phyloP scores from a whole-genome alignment of 129 eudicot genomes.

The Helianthus annuus region DNA sequence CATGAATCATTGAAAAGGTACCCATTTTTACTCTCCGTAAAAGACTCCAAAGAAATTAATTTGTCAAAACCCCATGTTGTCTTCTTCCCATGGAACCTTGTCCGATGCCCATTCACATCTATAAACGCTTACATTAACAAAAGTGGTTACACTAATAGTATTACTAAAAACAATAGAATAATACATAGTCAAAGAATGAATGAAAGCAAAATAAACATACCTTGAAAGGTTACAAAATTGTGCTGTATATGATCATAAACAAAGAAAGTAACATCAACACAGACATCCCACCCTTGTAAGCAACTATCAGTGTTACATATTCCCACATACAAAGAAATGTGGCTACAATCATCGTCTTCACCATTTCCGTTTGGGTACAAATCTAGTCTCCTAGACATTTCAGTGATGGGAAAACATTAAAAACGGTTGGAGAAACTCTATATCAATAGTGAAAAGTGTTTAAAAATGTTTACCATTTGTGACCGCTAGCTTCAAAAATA shows the following conservation, averaged over 20 bases:
- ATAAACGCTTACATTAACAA: not conserved
- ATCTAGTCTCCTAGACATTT: conserved; percentile 14
- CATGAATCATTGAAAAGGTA: conserved; percentile 30
- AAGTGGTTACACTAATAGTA: not conserved
- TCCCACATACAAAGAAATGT: conserved; percentile 7
- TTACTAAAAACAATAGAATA: no score
- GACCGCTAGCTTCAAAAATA: conserved; percentile 25
- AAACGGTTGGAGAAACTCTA: not conserved
- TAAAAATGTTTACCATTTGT: conserved; percentile 13
- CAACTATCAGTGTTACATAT: conserved; percentile 7
- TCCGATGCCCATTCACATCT: conserved; percentile 20
- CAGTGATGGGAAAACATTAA: not conserved
- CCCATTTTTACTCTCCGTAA: conserved; percentile 21
- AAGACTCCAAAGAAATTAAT: conserved; percentile 17
- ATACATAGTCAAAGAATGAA: not conserved
- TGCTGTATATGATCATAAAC: conserved; percentile 12
- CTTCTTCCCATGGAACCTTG: conserved; percentile 13
- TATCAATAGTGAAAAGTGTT: not conserved
- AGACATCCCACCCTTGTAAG: conserved; percentile 6
- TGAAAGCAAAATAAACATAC: not conserved
- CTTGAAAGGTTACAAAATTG: conserved; percentile 18
- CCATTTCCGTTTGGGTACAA: conserved; percentile 15
- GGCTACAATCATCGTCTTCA: not conserved
- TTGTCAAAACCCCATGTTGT: conserved; percentile 33
- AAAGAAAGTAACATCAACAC: conserved; percentile 15